Percentiles rank a stretch among this genome's conserved stretches.
Evolutionary conservation across 2,329 filamentous ascomycete genomes (phyloP).

Genomic region (Aspergillus puulaauensis): DNA sequence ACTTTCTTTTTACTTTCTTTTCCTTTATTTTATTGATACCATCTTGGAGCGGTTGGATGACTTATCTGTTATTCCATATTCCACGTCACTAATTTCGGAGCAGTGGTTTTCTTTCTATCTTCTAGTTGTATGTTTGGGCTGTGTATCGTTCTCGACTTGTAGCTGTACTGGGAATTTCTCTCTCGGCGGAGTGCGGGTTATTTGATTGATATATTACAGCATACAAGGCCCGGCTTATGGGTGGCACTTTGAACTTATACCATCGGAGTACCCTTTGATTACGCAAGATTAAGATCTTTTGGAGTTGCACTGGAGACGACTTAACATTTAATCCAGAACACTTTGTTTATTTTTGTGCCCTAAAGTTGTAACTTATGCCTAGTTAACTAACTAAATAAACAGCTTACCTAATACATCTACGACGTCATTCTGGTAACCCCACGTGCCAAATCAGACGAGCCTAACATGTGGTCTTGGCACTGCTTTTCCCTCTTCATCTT

Average conservation of each 20-base stretch:
- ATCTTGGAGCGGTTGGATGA: slow-evolving; percentile 10
- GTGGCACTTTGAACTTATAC: slow-evolving; percentile 1
- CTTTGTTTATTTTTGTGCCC: too few species aligned
- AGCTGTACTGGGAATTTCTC: slow-evolving; percentile 5
- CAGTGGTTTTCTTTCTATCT: slow-evolving; percentile 7
- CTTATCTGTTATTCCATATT: background rate
- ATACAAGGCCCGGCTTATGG: slow-evolving; percentile 14
- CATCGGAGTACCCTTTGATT: background rate
- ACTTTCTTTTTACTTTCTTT: slow-evolving; percentile 15
- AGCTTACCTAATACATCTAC: background rate
- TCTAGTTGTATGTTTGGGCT: background rate
- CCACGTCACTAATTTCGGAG: slow-evolving; percentile 12
- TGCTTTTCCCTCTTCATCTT: slow-evolving; percentile 2
- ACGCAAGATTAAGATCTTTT: background rate
- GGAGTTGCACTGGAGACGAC: background rate
- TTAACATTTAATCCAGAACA: background rate
- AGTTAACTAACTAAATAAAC: too few species aligned
- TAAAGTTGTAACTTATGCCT: too few species aligned
- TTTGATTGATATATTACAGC: slow-evolving; percentile 18
- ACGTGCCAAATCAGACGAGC: slow-evolving; percentile 12
- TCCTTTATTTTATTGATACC: slow-evolving; percentile 14
- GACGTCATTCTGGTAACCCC: background rate
- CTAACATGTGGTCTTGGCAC: slow-evolving; percentile 12
- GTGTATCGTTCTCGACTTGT: slow-evolving; percentile 1
- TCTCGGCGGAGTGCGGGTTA: slow-evolving; percentile 4